Evolutionary conservation across 495 filamentous ascomycete genomes (phyloP), one percentile per base, ranked within the genome.

Genomic region (Immersiella caudata): DNA sequence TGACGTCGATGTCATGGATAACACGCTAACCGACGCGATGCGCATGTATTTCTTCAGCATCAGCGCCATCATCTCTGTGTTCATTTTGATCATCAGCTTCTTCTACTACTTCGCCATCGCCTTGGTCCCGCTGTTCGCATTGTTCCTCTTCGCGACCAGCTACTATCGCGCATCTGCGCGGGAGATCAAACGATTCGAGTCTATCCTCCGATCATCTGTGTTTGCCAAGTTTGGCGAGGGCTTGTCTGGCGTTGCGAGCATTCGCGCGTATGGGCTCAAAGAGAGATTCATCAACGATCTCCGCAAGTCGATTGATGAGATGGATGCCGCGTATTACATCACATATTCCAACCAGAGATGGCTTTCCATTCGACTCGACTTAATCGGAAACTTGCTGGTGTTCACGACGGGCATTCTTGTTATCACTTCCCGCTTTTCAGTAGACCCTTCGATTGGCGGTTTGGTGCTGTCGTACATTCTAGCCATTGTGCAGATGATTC

Each of bases 1-100:
- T 72, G 95, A 99, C 76, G 89, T 97, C 55, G 91, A 96, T 72
- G 90, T 91, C 35, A 96, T 99, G 93, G 95, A 99, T 76, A 97
- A 97, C 75, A 93, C 87, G 52, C 82, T 97, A 9, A 89, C 90
- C 0, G 95, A 97, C 73, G 89, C 92, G 8, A 93, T 99, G 82
- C 86, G 95, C 66, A 96, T 97, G 86, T 99, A 95, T 79, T 88
- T 94, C 64, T 80, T 97, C 69, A 96, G 92, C 7, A 78, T 96
- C 68, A 87, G 87, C 3, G 92, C 90, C 83, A 90, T 91, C 66
- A 80, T 85, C 12, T 89, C 92, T 7, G 89, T 97, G 29, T 93
- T 97, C 73, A 83, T 89, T 22, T 82, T 97, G 58, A 96, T 96
- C 75, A 95, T 97, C 67, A 88, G 89, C 9, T 98, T 91, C 83